Evolutionary conservation across 73 alveolate species (phyloP).

Genomic region (Paramecium caudatum): DNA sequence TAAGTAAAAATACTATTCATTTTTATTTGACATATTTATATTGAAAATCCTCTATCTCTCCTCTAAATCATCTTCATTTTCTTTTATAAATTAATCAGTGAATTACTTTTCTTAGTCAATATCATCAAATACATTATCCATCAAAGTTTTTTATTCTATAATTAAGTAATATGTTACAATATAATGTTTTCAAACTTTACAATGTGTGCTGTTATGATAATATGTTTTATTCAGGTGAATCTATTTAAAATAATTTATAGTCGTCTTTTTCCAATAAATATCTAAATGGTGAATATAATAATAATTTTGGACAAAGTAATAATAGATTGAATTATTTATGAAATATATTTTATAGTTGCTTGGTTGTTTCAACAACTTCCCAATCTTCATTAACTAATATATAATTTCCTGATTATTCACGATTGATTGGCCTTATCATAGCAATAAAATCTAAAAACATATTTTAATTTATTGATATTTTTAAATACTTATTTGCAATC

Average conservation of each 20-base stretch:
- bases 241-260: neutral
- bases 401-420: slow-evolving; percentile 24
- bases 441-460: slow-evolving; percentile 21
- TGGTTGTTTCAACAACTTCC: slow-evolving; percentile 23
- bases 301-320: slow-evolving; percentile 22
- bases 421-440: neutral
- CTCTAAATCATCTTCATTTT: slow-evolving; percentile 37
- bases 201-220: neutral
- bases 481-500: slow-evolving; percentile 3
- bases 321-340: neutral
- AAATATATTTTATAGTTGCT: neutral
- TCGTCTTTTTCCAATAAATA: slow-evolving; percentile 15
- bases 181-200: neutral
- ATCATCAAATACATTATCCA: slow-evolving; percentile 43
- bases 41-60: neutral
- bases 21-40: neutral
- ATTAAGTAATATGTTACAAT: neutral
- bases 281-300: neutral
- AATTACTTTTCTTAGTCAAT: neutral
- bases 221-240: neutral
- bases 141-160: neutral
- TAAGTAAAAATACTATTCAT: slow-evolving; percentile 7
- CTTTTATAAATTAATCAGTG: slow-evolving; percentile 10
- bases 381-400: slow-evolving; percentile 31
- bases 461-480: neutral